A percentile compares a stretch with the other conserved stretches of the same genome.
Evolutionary conservation across 805 yeast species (phyloP).

Genomic region (Wickerhamiella spandovensis): DNA sequence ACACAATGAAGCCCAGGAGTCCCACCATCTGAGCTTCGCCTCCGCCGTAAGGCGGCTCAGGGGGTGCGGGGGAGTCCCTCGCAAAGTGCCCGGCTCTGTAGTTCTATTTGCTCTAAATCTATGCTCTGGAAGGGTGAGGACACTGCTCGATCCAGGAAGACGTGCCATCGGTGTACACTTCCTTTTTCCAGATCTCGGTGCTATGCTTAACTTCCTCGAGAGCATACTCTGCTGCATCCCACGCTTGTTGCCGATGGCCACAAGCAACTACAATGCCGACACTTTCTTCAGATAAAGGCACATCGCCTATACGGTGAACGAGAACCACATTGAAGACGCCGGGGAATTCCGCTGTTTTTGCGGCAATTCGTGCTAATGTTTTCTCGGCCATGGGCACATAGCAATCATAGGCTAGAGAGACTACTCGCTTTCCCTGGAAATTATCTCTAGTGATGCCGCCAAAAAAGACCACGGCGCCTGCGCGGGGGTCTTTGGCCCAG

Average conservation of each 20-base stretch:
- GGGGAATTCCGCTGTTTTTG: constrained; percentile 19
- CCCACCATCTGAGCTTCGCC: not conserved
- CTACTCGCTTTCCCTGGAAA: constrained; percentile 31
- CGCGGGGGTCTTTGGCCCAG: constrained; percentile 31
- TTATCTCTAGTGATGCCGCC: constrained; percentile 38
- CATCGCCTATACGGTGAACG: constrained; percentile 35
- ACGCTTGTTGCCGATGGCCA: constrained; percentile 36
- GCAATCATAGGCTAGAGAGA: constrained; percentile 33
- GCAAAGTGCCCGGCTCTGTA: no score
- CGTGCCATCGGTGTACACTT: constrained; percentile 31
- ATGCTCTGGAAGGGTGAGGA: not conserved
- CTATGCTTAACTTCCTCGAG: constrained; percentile 32
- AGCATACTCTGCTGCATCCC: constrained; percentile 33
- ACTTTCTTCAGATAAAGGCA: constrained; percentile 36
- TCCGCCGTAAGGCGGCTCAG: no score
- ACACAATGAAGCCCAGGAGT: no score
- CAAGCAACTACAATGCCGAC: constrained; percentile 33
- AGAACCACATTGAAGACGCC: constrained; percentile 29
- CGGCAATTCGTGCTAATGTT: constrained; percentile 27
- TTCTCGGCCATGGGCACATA: constrained; percentile 31
- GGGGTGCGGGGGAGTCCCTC: no score
- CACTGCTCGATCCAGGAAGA: constrained; percentile 29
- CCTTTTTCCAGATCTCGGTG: constrained; percentile 41
- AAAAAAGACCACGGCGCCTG: constrained; percentile 39
- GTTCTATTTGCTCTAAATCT: no score